These are phyloP conservation scores for Dothistroma septosporum DNA, from an alignment of 2,329 filamentous ascomycete species.

Conservation along the genomic window DNA sequence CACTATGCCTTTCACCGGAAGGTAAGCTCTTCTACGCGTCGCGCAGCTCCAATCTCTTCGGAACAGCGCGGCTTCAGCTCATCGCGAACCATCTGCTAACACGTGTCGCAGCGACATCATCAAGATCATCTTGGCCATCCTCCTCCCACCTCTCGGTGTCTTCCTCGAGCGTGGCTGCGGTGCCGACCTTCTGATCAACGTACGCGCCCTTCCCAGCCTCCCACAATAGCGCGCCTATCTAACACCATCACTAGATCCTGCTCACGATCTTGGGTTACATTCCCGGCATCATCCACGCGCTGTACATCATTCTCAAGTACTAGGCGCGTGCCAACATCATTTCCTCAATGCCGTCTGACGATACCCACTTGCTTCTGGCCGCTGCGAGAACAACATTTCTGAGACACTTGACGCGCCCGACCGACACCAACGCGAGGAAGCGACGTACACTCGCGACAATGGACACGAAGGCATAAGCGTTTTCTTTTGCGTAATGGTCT, in stretches of 20 bases:
- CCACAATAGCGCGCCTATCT: background rate
- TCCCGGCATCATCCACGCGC: constrained; percentile 75
- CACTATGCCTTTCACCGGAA: constrained; percentile 57
- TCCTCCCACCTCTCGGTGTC: constrained; percentile 86
- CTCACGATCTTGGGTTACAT: constrained; percentile 48
- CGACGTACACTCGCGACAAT: background rate
- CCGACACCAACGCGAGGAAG: background rate
- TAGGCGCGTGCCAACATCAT: background rate
- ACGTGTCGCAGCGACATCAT: constrained; percentile 59
- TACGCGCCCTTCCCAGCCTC: constrained; percentile 68
- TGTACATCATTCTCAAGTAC: constrained; percentile 53
- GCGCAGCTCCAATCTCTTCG: background rate
- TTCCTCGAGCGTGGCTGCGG: constrained; percentile 91
- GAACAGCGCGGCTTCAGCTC: constrained; percentile 6
- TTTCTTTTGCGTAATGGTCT: background rate
- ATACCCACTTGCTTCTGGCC: background rate
- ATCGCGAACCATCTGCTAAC: constrained; percentile 12
- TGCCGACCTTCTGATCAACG: constrained; percentile 86
- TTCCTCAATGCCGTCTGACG: constrained; percentile 1
- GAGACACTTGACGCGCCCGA: background rate
- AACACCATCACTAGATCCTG: constrained; percentile 3
- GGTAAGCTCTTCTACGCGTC: constrained; percentile 37
- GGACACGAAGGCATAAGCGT: constrained; percentile 4
- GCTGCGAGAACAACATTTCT: background rate
- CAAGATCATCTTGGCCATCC: constrained; percentile 82